Percentiles rank a stretch among this genome's conserved stretches.
Conservation (phyloP, 768 basidiomycete genomes). For the Termitomyces sp. region DNA sequence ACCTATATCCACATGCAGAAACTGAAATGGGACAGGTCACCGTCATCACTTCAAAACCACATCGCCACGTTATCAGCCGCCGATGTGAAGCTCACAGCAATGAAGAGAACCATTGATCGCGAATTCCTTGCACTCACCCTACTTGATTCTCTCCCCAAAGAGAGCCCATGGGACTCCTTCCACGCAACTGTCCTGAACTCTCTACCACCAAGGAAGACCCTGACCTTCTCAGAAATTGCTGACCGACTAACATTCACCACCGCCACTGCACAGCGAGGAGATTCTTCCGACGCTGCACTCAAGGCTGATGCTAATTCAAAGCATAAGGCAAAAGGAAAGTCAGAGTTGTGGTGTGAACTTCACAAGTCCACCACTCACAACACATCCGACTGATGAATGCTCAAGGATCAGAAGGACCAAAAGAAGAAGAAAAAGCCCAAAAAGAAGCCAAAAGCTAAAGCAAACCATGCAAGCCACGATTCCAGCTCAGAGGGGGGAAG, state of each 20-base stretch:
- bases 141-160: too few relatives aligned
- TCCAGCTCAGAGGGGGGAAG: neutral
- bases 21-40: neutral
- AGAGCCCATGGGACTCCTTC: neutral
- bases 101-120: neutral
- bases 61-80: neutral
- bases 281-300: too few relatives aligned
- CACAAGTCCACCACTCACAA: neutral
- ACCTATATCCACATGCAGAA: too few relatives aligned
- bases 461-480: neutral
- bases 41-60: neutral
- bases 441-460: neutral
- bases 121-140: neutral
- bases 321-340: neutral
- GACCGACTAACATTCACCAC: neutral
- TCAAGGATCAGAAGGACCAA: neutral
- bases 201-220: neutral
- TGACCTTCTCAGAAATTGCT: neutral
- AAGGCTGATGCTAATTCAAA: neutral
- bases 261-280: neutral
- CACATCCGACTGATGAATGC: neutral
- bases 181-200: neutral
- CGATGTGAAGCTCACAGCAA: neutral
- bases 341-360: neutral
- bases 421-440: neutral